Evolutionary conservation across 805 yeast genomes (phyloP), one percentile per base, ranked within the genome.

Genomic region (Barnettozyma pratensis): DNA sequence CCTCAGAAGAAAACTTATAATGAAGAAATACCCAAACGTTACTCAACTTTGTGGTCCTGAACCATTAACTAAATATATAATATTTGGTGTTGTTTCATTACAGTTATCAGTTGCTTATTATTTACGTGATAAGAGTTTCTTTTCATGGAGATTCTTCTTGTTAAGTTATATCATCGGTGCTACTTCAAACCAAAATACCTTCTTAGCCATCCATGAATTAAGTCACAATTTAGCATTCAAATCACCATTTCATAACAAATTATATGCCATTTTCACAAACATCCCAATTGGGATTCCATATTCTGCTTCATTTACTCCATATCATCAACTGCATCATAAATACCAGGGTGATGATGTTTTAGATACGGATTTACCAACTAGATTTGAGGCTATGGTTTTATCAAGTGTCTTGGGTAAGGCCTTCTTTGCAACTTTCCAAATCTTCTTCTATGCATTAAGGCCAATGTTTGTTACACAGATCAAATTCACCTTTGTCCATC

Each of bases 211-310:
- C 56, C 97, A 90, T 67, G 97, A 90, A 64, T 72, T 89, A 45
- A 80, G 85, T 36, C 97, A 90, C 66, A 90, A 90, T 63, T 71
- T 90, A 46, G 87, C 87, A 3, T 90, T 90, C 76, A 85, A 79
- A 57, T 80, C 77, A 54, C 95, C 96, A 0, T 39, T 87, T 2
- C 78, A 82, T 64, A 90, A 90, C 68, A 83, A 87, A 63, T 61
- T 89, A 27, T 89, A 84, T 60, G 78, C 94, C 39, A 83, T 89
- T 8, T 70, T 87, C 54, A 77, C 89, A 36, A 90, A 90, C 63
- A 68, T 87, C 37, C 96, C 97, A 1, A 87, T 90, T 45, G 96
- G 97, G 1, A 74, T 90, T 27, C 97, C 97, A 0, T 90, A 88
- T 67, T 79, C 89, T 37, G 96, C 97, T 0, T 84, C 52, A 77